Evolutionary conservation across 2,329 filamentous ascomycete species (phyloP).

Genomic region (Aureobasidium sp.): DNA sequence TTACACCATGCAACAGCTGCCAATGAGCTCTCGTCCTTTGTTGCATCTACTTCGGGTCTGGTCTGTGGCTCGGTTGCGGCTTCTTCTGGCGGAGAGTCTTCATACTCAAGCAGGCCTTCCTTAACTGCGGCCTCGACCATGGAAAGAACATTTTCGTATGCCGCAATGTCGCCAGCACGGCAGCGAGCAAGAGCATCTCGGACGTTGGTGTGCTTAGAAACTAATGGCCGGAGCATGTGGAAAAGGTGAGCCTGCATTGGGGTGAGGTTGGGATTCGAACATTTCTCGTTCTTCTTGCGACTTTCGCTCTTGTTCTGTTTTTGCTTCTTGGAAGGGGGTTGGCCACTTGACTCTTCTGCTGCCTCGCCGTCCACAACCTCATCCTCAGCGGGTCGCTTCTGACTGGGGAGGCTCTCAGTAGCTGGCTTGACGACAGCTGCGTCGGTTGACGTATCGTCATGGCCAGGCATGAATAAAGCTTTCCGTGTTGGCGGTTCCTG

Average conservation of each 20-base stretch:
- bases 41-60: slow-evolving; percentile 20
- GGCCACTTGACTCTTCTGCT: slow-evolving; percentile 27
- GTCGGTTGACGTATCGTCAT: slow-evolving; percentile 20
- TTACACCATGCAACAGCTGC: slow-evolving; percentile 64
- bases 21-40: slow-evolving; percentile 29
- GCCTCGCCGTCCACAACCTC: slow-evolving; percentile 10
- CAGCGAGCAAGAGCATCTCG: slow-evolving; percentile 71
- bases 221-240: slow-evolving; percentile 75
- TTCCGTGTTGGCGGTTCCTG: slow-evolving; percentile 55
- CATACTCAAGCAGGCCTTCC: slow-evolving; percentile 60
- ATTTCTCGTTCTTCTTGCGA: slow-evolving; percentile 36
- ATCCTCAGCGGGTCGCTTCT: slow-evolving; percentile 26
- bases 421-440: slow-evolving; percentile 27
- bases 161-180: slow-evolving; percentile 60
- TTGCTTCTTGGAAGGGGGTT: slow-evolving; percentile 33
- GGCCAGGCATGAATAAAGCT: slow-evolving; percentile 62
- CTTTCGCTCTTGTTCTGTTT: slow-evolving; percentile 36
- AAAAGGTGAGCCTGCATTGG: slow-evolving; percentile 90
- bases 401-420: background rate
- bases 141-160: slow-evolving; percentile 66
- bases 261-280: slow-evolving; percentile 51
- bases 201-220: slow-evolving; percentile 71
- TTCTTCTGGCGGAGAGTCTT: background rate
- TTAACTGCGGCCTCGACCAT: slow-evolving; percentile 70
- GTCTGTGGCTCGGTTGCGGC: slow-evolving; percentile 13